Conservation (phyloP, 495 filamentous ascomycete species). For the Oleoguttula mirabilis region DNA sequence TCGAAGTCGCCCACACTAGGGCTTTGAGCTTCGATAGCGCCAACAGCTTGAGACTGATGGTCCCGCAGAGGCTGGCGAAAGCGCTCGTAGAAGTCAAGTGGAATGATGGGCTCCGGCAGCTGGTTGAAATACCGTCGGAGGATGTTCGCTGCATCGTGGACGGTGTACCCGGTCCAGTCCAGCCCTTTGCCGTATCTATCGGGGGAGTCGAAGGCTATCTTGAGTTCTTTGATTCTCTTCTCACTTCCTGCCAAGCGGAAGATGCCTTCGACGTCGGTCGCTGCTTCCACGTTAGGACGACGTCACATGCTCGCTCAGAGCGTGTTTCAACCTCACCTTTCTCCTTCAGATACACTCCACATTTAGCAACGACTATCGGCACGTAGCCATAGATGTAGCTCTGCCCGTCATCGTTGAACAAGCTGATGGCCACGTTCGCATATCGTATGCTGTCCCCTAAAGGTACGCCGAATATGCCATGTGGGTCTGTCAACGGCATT, state of each 20-base stretch:
- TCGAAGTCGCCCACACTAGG: slow-evolving; percentile 54
- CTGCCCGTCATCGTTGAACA: slow-evolving; percentile 77
- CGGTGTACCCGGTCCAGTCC: slow-evolving; percentile 95
- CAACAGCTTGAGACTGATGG: slow-evolving; percentile 62
- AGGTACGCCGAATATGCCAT: slow-evolving; percentile 86
- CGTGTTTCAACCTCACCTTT: slow-evolving; percentile 55
- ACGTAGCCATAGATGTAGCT: slow-evolving; percentile 99
- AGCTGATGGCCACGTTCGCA: slow-evolving; percentile 95
- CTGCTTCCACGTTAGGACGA: slow-evolving; percentile 34
- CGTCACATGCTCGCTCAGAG: background rate
- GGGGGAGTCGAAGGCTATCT: slow-evolving; percentile 82
- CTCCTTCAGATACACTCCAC: slow-evolving; percentile 94
- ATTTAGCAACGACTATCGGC: slow-evolving; percentile 96
- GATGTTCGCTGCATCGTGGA: slow-evolving; percentile 97
- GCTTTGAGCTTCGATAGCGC: slow-evolving; percentile 42
- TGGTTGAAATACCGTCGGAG: slow-evolving; percentile 90
- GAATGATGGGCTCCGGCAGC: slow-evolving; percentile 90
- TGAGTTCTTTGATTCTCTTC: slow-evolving; percentile 94
- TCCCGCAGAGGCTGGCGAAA: slow-evolving; percentile 76
- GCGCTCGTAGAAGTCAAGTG: slow-evolving; percentile 80
- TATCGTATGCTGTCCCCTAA: slow-evolving; percentile 92
- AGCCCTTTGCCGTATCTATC: slow-evolving; percentile 94
- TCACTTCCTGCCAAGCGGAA: slow-evolving; percentile 95
- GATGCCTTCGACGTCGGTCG: slow-evolving; percentile 92
- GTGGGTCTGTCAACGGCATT: slow-evolving; percentile 23